Evolutionary conservation across 179 eudicot species (phyloP).

Genomic region (Corrigiola litoralis): DNA sequence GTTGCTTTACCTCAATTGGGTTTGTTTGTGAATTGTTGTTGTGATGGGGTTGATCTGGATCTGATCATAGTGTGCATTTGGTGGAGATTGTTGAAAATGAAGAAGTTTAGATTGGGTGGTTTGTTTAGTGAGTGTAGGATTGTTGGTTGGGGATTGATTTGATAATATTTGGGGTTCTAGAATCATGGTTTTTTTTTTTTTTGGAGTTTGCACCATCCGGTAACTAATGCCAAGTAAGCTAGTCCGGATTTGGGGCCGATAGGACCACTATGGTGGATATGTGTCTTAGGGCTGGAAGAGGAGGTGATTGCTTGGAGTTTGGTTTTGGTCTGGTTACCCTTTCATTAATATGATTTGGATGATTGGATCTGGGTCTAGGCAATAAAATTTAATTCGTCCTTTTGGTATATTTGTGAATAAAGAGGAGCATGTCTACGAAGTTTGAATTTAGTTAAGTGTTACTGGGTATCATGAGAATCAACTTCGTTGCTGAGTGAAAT

Average conservation of each 20-base stretch:
- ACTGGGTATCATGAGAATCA: background rate
- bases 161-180: background rate
- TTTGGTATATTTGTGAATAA: background rate
- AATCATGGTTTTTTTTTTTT: background rate
- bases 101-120: background rate
- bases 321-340: background rate
- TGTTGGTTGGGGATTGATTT: background rate
- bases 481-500: background rate
- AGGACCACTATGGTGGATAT: background rate
- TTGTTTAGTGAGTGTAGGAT: background rate
- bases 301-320: background rate
- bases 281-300: background rate
- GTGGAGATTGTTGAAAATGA: background rate
- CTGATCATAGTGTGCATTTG: background rate
- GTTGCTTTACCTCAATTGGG: background rate
- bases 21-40: background rate
- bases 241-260: background rate
- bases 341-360: background rate
- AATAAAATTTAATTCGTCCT: background rate
- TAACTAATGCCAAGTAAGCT: background rate
- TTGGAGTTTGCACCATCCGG: background rate
- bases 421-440: background rate
- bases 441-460: background rate
- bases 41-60: no score
- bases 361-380: slow-evolving; percentile 15